Evolutionary conservation across 2,329 filamentous ascomycete species (phyloP).

Genomic region (Hirsutella thompsonii): DNA sequence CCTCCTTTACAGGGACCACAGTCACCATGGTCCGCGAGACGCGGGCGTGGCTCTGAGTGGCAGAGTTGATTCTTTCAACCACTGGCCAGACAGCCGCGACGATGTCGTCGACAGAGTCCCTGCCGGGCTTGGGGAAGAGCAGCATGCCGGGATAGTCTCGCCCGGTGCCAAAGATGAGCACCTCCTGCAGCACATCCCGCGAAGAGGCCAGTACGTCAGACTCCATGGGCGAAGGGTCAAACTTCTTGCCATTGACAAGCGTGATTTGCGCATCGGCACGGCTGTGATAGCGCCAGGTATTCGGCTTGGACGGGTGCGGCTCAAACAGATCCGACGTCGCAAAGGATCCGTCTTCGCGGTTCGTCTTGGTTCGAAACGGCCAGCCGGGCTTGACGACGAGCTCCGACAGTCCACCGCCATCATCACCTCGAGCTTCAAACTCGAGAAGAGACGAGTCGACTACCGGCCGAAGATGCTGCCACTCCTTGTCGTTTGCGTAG

Average conservation of each 20-base stretch:
- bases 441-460: slow-evolving; percentile 15
- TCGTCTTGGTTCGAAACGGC: slow-evolving; percentile 47
- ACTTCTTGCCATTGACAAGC: slow-evolving; percentile 55
- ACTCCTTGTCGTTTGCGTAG: slow-evolving; percentile 39
- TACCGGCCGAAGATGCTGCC: slow-evolving; percentile 43
- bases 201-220: slow-evolving; percentile 30
- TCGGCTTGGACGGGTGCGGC: slow-evolving; percentile 32
- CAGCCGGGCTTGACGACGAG: slow-evolving; percentile 40
- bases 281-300: slow-evolving; percentile 50
- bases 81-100: slow-evolving; percentile 7
- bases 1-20: slow-evolving; percentile 20
- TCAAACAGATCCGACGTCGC: slow-evolving; percentile 52
- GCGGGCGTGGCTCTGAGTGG: slow-evolving; percentile 35
- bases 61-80: slow-evolving; percentile 33
- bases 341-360: slow-evolving; percentile 45
- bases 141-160: slow-evolving; percentile 42
- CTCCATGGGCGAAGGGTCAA: slow-evolving; percentile 51
- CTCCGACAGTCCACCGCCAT: slow-evolving; percentile 36
- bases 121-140: too few species aligned
- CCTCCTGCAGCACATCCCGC: slow-evolving; percentile 34
- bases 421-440: slow-evolving; percentile 31
- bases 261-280: slow-evolving; percentile 49
- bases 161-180: slow-evolving; percentile 48
- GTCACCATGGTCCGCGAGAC: slow-evolving; percentile 38
- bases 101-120: slow-evolving; percentile 8